Evolutionary conservation across 805 yeast species (phyloP).

Genomic region (Scheffersomyces amazonensis): DNA sequence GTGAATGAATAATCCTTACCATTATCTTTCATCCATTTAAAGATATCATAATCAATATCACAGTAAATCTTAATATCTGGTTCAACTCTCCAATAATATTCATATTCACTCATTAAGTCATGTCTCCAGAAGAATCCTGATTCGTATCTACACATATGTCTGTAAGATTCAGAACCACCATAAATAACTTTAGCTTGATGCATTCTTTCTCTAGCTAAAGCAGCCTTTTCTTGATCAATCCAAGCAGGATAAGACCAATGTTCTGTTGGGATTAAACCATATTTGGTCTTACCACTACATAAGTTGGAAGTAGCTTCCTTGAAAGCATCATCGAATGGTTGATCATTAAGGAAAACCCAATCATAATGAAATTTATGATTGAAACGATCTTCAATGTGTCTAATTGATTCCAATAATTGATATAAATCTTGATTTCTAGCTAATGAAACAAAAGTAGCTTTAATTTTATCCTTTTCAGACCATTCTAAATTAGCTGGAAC

Average conservation of each 20-base stretch:
- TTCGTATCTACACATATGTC: constrained; percentile 91
- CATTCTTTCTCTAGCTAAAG: constrained; percentile 57
- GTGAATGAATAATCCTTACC: constrained; percentile 83
- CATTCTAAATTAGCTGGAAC: constrained; percentile 4
- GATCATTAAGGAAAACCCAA: constrained; percentile 92
- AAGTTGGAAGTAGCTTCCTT: constrained; percentile 60
- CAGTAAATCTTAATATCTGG: constrained; percentile 77
- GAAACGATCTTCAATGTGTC: constrained; percentile 84
- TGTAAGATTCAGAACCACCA: constrained; percentile 72
- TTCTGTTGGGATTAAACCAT: constrained; percentile 74
- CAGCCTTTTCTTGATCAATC: constrained; percentile 75
- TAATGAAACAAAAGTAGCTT: constrained; percentile 75
- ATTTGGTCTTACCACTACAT: constrained; percentile 71
- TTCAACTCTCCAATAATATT: constrained; percentile 92
- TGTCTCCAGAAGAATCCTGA: constrained; percentile 86
- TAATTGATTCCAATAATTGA: constrained; percentile 59
- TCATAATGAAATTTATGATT: constrained; percentile 78
- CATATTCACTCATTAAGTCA: constrained; percentile 66
- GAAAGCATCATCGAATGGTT: constrained; percentile 77
- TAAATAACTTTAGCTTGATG: constrained; percentile 55
- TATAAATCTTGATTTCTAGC: constrained; percentile 71
- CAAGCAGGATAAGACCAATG: constrained; percentile 85
- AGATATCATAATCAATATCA: constrained; percentile 84
- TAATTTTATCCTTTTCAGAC: constrained; percentile 37
- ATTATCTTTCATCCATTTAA: constrained; percentile 70